phyloP scores from a whole-genome alignment of 2,329 filamentous ascomycete species.

The Colletotrichum cordylinicola region DNA sequence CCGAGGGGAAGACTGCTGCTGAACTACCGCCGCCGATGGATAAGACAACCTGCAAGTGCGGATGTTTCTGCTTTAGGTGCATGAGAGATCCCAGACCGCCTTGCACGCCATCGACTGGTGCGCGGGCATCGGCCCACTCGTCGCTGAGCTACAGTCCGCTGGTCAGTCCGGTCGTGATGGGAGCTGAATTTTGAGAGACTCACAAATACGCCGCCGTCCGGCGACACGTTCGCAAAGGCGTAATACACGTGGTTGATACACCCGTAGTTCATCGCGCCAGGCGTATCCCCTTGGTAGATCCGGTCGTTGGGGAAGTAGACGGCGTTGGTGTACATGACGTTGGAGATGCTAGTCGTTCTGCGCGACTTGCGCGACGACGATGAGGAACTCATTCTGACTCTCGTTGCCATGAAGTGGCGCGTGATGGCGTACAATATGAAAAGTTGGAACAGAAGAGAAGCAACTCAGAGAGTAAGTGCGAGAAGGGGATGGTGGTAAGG shows the following conservation, averaged over 20 bases:
- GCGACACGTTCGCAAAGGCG: constrained; percentile 77
- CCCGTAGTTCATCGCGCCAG: constrained; percentile 74
- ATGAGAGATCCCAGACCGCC: constrained; percentile 78
- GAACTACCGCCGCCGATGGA: constrained; percentile 76
- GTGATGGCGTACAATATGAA: neutral
- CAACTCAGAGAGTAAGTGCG: neutral
- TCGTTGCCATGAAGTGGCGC: neutral
- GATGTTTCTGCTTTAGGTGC: constrained; percentile 73
- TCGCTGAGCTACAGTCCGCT: constrained; percentile 68
- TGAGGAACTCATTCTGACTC: constrained; percentile 39
- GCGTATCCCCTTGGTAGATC: constrained; percentile 75
- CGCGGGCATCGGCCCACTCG: constrained; percentile 77
- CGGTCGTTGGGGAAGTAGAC: constrained; percentile 86
- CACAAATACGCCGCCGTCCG: constrained; percentile 79
- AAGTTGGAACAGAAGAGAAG: neutral
- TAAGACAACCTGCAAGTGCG: constrained; percentile 75
- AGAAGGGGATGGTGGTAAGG: constrained; percentile 12
- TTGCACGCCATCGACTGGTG: constrained; percentile 72
- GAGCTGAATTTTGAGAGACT: constrained; percentile 36
- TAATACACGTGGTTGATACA: constrained; percentile 86
- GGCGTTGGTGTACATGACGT: constrained; percentile 71
- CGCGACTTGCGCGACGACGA: constrained; percentile 50
- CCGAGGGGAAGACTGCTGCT: constrained; percentile 69
- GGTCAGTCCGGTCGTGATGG: constrained; percentile 1
- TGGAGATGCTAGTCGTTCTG: constrained; percentile 48